These are phyloP conservation scores for Aspergillus sp. DNA, from an alignment of 2,329 filamentous ascomycete genomes.

Conservation along the genomic window DNA sequence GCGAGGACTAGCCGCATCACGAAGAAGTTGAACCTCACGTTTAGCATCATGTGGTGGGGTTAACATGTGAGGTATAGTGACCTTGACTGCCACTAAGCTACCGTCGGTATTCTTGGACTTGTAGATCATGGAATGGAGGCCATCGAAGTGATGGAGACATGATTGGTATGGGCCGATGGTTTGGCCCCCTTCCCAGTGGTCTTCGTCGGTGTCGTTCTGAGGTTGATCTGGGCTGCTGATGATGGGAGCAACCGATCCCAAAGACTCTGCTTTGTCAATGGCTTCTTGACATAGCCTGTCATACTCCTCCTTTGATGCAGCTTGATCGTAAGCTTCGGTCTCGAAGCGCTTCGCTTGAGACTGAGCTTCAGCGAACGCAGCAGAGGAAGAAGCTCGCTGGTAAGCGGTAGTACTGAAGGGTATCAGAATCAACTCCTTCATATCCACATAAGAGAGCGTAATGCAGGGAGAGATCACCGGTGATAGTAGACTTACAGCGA, in stretches of 20 bases:
- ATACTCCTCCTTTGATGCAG: constrained; percentile 58
- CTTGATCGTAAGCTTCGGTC: constrained; percentile 41
- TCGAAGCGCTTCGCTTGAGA: constrained; percentile 67
- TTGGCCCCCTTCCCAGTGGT: constrained; percentile 35
- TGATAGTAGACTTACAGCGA: constrained; percentile 54
- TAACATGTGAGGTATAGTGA: constrained; percentile 73
- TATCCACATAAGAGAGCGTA: not conserved
- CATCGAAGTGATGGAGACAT: constrained; percentile 61
- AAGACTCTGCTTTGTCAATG: constrained; percentile 35
- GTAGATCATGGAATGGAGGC: constrained; percentile 83
- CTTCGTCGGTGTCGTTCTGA: constrained; percentile 24
- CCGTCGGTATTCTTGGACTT: constrained; percentile 55
- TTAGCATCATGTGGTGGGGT: constrained; percentile 79
- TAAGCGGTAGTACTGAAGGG: constrained; percentile 51
- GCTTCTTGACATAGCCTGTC: constrained; percentile 45
- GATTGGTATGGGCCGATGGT: constrained; percentile 58
- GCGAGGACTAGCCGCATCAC: constrained; percentile 57
- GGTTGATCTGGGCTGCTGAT: constrained; percentile 28
- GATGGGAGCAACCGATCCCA: constrained; percentile 20
- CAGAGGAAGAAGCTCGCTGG: constrained; percentile 47
- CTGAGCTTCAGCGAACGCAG: constrained; percentile 52
- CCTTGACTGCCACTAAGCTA: constrained; percentile 71
- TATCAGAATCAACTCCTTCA: constrained; percentile 15
- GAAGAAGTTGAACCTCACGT: constrained; percentile 76
- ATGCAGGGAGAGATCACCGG: not conserved